Conservation (phyloP, 805 yeast genomes). For the Ogataea paradorogensis region DNA sequence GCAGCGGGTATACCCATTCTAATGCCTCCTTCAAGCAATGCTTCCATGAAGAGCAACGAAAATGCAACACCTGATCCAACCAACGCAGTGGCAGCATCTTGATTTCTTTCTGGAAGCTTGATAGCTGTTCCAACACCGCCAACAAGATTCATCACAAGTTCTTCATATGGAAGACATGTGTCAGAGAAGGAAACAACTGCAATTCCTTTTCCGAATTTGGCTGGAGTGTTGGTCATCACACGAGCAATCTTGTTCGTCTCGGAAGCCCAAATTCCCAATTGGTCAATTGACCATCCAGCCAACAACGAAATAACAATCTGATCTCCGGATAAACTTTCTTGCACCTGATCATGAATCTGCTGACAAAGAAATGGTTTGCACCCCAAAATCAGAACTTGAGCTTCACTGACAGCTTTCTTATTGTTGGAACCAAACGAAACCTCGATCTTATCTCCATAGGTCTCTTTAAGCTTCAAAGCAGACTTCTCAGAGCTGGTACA, state of each 20-base stretch:
- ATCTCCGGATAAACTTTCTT: constrained; percentile 37
- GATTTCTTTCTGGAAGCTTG: constrained; percentile 80
- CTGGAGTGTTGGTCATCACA: constrained; percentile 99
- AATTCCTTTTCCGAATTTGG: constrained; percentile 88
- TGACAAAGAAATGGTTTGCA: constrained; percentile 82
- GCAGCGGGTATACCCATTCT: constrained; percentile 89
- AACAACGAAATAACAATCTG: constrained; percentile 65
- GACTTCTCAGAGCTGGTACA: constrained; percentile 62
- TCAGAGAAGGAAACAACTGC: constrained; percentile 82
- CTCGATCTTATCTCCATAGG: constrained; percentile 52
- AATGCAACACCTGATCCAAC: constrained; percentile 98
- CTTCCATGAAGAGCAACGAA: constrained; percentile 82
- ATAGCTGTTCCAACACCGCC: constrained; percentile 66
- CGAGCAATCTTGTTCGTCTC: constrained; percentile 54
- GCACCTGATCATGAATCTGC: constrained; percentile 52
- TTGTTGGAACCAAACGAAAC: constrained; percentile 51
- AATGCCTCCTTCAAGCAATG: constrained; percentile 91
- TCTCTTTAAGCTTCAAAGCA: constrained; percentile 44
- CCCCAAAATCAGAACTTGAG: constrained; percentile 76
- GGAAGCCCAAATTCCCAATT: constrained; percentile 51
- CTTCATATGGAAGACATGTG: constrained; percentile 44
- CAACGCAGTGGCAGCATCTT: constrained; percentile 94
- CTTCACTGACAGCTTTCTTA: constrained; percentile 53
- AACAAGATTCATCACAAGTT: constrained; percentile 50
- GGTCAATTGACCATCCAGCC: constrained; percentile 89